Percentiles rank a stretch among this genome's conserved stretches.
Evolutionary conservation across 2,329 filamentous ascomycete species (phyloP).

Genomic region (Penicillium sp.): DNA sequence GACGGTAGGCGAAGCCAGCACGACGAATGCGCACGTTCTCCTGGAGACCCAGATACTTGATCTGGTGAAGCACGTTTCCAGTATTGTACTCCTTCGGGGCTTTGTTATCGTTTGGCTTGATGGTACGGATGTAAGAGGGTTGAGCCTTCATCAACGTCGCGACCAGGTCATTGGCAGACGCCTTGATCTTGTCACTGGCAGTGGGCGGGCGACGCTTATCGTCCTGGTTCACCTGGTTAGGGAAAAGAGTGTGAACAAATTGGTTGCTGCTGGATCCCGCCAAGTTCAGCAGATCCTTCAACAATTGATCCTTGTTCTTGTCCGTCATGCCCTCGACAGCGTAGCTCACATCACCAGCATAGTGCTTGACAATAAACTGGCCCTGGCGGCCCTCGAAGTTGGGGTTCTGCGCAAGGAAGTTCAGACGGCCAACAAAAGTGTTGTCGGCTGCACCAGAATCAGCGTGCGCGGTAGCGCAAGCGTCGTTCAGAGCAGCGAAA

Average conservation of each 20-base stretch:
- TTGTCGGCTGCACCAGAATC: slow-evolving; percentile 91
- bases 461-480: slow-evolving; percentile 95
- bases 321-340: slow-evolving; percentile 96
- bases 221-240: slow-evolving; percentile 89
- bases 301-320: slow-evolving; percentile 97
- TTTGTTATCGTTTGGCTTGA: slow-evolving; percentile 99
- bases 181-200: slow-evolving; percentile 92
- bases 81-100: slow-evolving; percentile 89
- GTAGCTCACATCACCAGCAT: slow-evolving; percentile 94
- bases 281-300: slow-evolving; percentile 89
- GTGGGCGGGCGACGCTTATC: slow-evolving; percentile 92
- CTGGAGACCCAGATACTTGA: slow-evolving; percentile 98
- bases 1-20: slow-evolving; percentile 93
- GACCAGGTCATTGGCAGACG: slow-evolving; percentile 90
- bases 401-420: slow-evolving; percentile 78
- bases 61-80: slow-evolving; percentile 91
- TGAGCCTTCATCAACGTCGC: slow-evolving; percentile 95
- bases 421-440: slow-evolving; percentile 91
- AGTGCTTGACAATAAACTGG: slow-evolving; percentile 98
- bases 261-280: slow-evolving; percentile 78
- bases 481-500: slow-evolving; percentile 94
- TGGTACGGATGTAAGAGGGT: slow-evolving; percentile 96
- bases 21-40: slow-evolving; percentile 97
- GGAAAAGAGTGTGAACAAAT: slow-evolving; percentile 87
- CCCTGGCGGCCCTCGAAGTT: slow-evolving; percentile 91